phyloP scores from a whole-genome alignment of 2,329 filamentous ascomycete genomes.

The Penicillium sp. region DNA sequence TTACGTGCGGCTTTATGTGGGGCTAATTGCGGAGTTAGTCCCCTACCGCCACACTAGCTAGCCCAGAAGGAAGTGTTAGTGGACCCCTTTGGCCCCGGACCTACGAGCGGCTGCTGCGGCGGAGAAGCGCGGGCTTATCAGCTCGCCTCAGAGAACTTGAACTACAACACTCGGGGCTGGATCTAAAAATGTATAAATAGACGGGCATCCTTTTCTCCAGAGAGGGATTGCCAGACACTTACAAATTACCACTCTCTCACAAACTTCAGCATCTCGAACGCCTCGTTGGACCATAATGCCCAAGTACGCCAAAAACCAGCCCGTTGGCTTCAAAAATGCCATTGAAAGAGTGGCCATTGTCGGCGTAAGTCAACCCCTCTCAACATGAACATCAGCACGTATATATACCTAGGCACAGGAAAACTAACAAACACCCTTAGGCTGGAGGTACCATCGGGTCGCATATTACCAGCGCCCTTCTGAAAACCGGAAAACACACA shows the following conservation, averaged over 20 bases:
- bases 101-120: constrained; percentile 22
- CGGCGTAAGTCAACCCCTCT: constrained; percentile 33
- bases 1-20: constrained; percentile 15
- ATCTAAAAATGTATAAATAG: constrained; percentile 22
- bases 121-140: constrained; percentile 11
- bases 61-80: constrained; percentile 3
- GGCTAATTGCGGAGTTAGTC: constrained; percentile 23
- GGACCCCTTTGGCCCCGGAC: background rate
- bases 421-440: constrained; percentile 27
- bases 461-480: constrained; percentile 39
- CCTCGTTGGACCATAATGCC: constrained; percentile 19
- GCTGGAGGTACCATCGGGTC: constrained; percentile 41
- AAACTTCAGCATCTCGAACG: constrained; percentile 3
- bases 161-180: constrained; percentile 4
- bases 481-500: constrained; percentile 54
- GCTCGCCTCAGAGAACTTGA: no score
- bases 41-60: constrained; percentile 11
- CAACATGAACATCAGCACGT: background rate
- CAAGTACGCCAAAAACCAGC: constrained; percentile 30
- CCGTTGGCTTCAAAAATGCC: constrained; percentile 33
- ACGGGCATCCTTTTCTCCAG: constrained; percentile 12
- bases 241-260: constrained; percentile 1
- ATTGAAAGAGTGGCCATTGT: constrained; percentile 46
- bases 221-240: constrained; percentile 9
- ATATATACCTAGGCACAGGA: background rate